These are phyloP conservation scores for Brassica rapa DNA, from an alignment of 345 rosid species.

Conservation along the genomic window DNA sequence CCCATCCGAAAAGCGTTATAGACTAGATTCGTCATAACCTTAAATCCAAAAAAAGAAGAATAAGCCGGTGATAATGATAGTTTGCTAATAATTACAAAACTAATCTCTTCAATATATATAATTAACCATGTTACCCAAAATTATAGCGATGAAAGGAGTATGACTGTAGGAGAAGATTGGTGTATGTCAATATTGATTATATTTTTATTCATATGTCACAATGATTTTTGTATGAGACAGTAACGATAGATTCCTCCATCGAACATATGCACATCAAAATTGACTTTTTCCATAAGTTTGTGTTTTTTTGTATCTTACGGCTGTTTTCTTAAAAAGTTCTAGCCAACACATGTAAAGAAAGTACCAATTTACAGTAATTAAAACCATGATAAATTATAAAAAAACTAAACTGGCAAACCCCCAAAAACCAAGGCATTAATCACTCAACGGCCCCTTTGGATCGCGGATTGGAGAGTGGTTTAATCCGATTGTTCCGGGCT, in stretches of 20 bases:
- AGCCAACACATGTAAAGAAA: neutral
- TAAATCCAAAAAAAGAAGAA: constrained; percentile 19
- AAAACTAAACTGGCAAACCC: neutral
- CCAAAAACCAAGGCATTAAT: constrained; percentile 6
- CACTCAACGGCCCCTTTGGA: constrained; percentile 21
- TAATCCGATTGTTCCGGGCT: constrained; percentile 11
- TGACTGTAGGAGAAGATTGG: neutral
- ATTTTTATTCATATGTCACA: neutral
- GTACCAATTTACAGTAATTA: neutral
- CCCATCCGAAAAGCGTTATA: constrained; percentile 25
- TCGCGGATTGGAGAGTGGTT: neutral
- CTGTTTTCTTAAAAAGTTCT: neutral
- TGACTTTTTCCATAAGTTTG: neutral
- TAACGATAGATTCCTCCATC: neutral
- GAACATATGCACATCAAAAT: neutral
- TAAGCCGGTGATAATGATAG: constrained; percentile 30
- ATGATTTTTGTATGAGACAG: neutral
- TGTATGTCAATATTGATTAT: neutral
- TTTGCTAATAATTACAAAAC: constrained; percentile 2
- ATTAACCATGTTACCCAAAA: neutral
- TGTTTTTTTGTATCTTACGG: neutral
- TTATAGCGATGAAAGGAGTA: neutral
- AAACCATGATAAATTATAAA: neutral
- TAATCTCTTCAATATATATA: neutral
- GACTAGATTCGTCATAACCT: constrained; percentile 16